Evolutionary conservation across 2,329 filamentous ascomycete species (phyloP), one percentile per base, ranked within the genome.

Genomic region (Shiraia bambusicola): DNA sequence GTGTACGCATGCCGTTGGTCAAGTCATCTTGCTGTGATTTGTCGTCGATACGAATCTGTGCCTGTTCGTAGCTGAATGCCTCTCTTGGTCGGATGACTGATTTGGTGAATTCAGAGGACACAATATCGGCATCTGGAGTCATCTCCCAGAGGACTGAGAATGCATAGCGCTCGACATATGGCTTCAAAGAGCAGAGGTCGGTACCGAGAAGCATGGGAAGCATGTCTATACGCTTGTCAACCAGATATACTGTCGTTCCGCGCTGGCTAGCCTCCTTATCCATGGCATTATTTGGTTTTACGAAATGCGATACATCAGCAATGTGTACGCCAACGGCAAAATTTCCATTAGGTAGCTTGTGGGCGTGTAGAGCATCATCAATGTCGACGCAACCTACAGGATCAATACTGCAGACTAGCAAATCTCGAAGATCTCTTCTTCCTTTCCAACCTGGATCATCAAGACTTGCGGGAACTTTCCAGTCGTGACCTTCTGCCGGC

Each of bases 221-320:
- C 94, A 98, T 98, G 75, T 98, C 94, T 59, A 98, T 98, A 59
- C 93, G 90, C 77, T 98, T 98, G 71, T 98, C 93, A 3, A 98
- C 93, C 12, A 98, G 77, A 66, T 98, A 98, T 19, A 98, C 93
- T 0, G 92, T 97, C 4, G 93, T 97, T 49, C 93, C 93, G 59
- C 93, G 86, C 61, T 95, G 82, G 63, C 89, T 93, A 3, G 93
- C 93, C 72, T 98, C 93, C 34, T 84, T 81, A 66, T 98, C 94
- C 93, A 98, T 98, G 39, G 93, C 86, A 61, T 92, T 98, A 68
- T 88, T 90, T 17, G 94, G 91, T 71, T 93, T 95, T 60, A 98
- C 93, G 64, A 98, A 98, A 71, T 98, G 87, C 8, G 93, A 97
- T n/a, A 98, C 93, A 69, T 98, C 93, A 19, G 93, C 94, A 69